Percentiles rank a stretch among this genome's conserved stretches.
These are phyloP conservation scores for Podospora sp. DNA, from an alignment of 495 filamentous ascomycete species.

Conservation along the genomic window DNA sequence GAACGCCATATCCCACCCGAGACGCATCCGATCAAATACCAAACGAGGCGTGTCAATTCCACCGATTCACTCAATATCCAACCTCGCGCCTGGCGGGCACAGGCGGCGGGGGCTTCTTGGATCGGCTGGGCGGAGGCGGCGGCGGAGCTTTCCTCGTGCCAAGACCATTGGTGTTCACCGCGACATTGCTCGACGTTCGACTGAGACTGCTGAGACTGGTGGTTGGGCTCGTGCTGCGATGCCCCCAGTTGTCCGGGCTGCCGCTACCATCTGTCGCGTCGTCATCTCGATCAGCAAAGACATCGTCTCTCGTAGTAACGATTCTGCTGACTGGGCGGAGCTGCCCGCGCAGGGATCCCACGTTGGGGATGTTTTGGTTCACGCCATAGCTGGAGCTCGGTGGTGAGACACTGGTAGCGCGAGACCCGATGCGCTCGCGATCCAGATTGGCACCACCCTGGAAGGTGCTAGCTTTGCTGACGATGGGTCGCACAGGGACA, in stretches of 20 bases:
- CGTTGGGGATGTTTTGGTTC: conserved; percentile 34
- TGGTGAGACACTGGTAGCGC: conserved; percentile 28
- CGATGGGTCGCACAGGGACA: conserved; percentile 42
- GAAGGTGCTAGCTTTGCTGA: conserved; percentile 48
- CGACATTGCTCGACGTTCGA: conserved; percentile 56
- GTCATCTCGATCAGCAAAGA: conserved; percentile 67
- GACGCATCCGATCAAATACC: not conserved
- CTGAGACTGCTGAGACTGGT: conserved; percentile 63
- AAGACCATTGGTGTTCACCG: conserved; percentile 47
- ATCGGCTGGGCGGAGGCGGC: conserved; percentile 77
- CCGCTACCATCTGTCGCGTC: conserved; percentile 59
- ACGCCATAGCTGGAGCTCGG: conserved; percentile 35
- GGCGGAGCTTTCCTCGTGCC: conserved; percentile 70
- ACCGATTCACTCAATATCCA: conserved; percentile 32
- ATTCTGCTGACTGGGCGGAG: conserved; percentile 47
- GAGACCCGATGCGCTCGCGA: conserved; percentile 31
- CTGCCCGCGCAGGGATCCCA: conserved; percentile 44
- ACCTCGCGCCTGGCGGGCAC: conserved; percentile 46
- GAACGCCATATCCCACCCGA: not conserved
- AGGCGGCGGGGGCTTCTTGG: conserved; percentile 78
- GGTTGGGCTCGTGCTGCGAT: conserved; percentile 61
- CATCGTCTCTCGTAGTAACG: conserved; percentile 50
- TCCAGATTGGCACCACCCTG: conserved; percentile 34
- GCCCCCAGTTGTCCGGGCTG: conserved; percentile 61
- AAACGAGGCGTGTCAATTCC: not conserved